These are phyloP conservation scores for Zygosaccharomyces pseudobailii DNA, from an alignment of 1,139 yeast species.

Conservation along the genomic window DNA sequence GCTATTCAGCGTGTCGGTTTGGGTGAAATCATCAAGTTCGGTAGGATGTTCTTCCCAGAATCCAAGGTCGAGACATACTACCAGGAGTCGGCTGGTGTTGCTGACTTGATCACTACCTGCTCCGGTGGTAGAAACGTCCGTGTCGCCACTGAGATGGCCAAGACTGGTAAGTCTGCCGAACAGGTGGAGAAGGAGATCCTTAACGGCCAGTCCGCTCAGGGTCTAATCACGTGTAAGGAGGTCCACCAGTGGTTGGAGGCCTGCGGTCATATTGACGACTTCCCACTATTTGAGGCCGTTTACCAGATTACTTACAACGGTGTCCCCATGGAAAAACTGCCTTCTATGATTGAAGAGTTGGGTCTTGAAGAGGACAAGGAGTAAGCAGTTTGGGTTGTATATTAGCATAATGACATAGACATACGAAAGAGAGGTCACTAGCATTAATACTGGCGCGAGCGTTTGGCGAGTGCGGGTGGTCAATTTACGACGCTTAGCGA, in stretches of 20 bases:
- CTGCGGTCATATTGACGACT: conserved; percentile 58
- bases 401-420: conserved; percentile 37
- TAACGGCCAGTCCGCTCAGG: conserved; percentile 94
- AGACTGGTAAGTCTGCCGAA: conserved; percentile 62
- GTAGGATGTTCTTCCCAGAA: conserved; percentile 65
- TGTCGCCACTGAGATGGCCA: conserved; percentile 76
- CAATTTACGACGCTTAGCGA: no score
- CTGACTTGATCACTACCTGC: conserved; percentile 93
- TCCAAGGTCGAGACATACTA: conserved; percentile 76
- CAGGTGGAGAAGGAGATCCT: conserved; percentile 77
- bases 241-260: conserved; percentile 75
- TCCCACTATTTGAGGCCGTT: conserved; percentile 85
- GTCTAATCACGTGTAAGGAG: conserved; percentile 82
- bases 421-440: conserved; percentile 35
- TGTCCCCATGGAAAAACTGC: conserved; percentile 59
- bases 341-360: conserved; percentile 51
- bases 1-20: conserved; percentile 94
- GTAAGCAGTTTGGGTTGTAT: conserved; percentile 14
- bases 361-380: conserved; percentile 15
- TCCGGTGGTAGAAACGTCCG: conserved; percentile 93
- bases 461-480: neutral
- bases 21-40: conserved; percentile 80
- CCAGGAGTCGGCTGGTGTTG: conserved; percentile 92
- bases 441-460: neutral
- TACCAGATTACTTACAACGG: conserved; percentile 75